phyloP scores from a whole-genome alignment of 2,329 filamentous ascomycete species.

The Cadophora sp. region DNA sequence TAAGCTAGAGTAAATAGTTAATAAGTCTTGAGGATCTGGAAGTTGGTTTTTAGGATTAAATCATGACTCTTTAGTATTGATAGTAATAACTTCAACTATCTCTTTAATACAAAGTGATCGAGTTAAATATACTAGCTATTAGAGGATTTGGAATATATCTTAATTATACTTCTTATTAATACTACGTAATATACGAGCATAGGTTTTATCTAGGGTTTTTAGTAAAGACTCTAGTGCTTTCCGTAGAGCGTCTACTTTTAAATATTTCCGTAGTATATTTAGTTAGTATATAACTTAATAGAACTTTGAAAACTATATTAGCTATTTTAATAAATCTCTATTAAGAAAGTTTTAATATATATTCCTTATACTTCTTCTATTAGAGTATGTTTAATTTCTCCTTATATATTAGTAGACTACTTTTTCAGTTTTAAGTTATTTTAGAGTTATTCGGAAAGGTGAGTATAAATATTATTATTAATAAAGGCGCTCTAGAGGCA shows the following conservation, averaged over 20 bases:
- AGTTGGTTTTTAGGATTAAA: conserved; percentile 42
- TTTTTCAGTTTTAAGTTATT: conserved; percentile 31
- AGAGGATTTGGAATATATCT: conserved; percentile 38
- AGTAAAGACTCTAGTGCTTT: conserved; percentile 28
- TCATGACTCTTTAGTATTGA: conserved; percentile 31
- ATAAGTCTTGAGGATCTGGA: conserved; percentile 38
- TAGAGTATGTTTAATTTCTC: conserved; percentile 36
- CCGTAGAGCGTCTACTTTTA: conserved; percentile 24
- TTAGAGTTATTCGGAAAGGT: conserved; percentile 16
- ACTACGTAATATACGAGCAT: conserved; percentile 37
- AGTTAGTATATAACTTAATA: conserved; percentile 41
- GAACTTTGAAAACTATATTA: conserved; percentile 37
- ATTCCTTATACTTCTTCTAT: conserved; percentile 41
- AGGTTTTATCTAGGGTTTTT: conserved; percentile 36
- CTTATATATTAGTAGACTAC: conserved; percentile 33
- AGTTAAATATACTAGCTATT: conserved; percentile 40
- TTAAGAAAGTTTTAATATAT: conserved; percentile 31
- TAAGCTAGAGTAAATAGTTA: conserved; percentile 14
- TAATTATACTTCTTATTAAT: conserved; percentile 34
- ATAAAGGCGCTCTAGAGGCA: conserved; percentile 16
- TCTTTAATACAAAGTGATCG: conserved; percentile 41
- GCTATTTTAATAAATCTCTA: conserved; percentile 15
- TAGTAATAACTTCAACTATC: conserved; percentile 41
- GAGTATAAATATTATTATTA: conserved; percentile 8
- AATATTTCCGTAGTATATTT: conserved; percentile 39